Conservation (phyloP, 2,329 filamentous ascomycete genomes). For the Fusarium pseudocircinatum region DNA sequence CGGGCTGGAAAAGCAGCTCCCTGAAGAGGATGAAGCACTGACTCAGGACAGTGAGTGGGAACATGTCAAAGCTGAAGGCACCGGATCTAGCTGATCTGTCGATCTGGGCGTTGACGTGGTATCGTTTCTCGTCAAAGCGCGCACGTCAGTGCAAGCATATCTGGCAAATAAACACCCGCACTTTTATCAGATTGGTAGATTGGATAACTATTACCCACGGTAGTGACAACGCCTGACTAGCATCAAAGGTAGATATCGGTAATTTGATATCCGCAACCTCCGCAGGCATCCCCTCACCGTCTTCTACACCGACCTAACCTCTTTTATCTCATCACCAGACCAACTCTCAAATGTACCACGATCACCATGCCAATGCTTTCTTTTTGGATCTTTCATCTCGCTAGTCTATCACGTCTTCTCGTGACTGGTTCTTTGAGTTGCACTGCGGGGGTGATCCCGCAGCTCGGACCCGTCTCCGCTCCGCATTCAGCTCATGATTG, state of each 20-base stretch:
- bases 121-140: neutral
- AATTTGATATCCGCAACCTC: neutral
- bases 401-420: neutral
- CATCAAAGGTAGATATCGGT: neutral
- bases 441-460: conserved; percentile 20
- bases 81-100: neutral
- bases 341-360: too few relatives aligned
- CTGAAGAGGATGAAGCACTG: neutral
- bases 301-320: neutral
- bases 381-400: neutral
- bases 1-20: conserved; percentile 21
- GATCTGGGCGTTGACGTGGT: neutral
- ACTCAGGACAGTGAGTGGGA: neutral
- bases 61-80: neutral
- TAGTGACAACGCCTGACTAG: neutral
- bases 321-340: neutral
- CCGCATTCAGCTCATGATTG: neutral
- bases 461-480: conserved; percentile 17
- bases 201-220: neutral
- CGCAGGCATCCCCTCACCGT: neutral
- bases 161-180: neutral
- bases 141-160: neutral
- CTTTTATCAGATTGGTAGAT: neutral
- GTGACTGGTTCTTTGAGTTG: neutral
- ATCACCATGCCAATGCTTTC: neutral